phyloP scores from a whole-genome alignment of 2,329 filamentous ascomycete genomes.

The Neoascochyta sp. region DNA sequence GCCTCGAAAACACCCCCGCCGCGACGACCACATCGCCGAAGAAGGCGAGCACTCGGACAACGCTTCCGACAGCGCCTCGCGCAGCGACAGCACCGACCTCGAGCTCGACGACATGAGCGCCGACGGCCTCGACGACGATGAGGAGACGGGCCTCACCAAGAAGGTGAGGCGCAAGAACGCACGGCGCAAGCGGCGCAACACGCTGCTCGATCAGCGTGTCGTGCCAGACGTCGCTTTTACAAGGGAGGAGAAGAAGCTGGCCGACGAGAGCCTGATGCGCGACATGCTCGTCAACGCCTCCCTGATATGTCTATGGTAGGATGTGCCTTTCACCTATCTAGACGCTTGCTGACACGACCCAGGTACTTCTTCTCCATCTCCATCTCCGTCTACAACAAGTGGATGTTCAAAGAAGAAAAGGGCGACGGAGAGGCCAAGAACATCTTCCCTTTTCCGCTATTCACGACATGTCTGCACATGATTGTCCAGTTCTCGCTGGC shows the following conservation, averaged over 20 bases:
- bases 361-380: slow-evolving; percentile 81
- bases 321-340: not conserved
- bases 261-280: slow-evolving; percentile 68
- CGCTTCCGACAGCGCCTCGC: slow-evolving; percentile 30
- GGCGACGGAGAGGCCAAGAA: slow-evolving; percentile 35
- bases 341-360: slow-evolving; percentile 10
- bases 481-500: slow-evolving; percentile 81
- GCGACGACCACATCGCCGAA: slow-evolving; percentile 34
- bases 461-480: slow-evolving; percentile 95
- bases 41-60: slow-evolving; percentile 30
- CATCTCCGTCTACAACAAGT: slow-evolving; percentile 85
- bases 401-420: slow-evolving; percentile 79
- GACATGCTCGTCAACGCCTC: slow-evolving; percentile 68
- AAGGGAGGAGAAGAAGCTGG: slow-evolving; percentile 70
- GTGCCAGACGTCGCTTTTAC: slow-evolving; percentile 51
- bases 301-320: slow-evolving; percentile 79
- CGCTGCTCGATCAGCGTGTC: slow-evolving; percentile 69
- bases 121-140: slow-evolving; percentile 73
- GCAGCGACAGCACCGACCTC: slow-evolving; percentile 49
- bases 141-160: slow-evolving; percentile 80
- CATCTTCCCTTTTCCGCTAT: slow-evolving; percentile 91
- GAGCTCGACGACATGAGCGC: slow-evolving; percentile 60
- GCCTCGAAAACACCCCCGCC: slow-evolving; percentile 22
- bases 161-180: slow-evolving; percentile 67
- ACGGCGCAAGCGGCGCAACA: slow-evolving; percentile 64